These are phyloP conservation scores for Umbelopsis sp. DNA, from an alignment of 192 early-diverging fungal species.

Conservation along the genomic window DNA sequence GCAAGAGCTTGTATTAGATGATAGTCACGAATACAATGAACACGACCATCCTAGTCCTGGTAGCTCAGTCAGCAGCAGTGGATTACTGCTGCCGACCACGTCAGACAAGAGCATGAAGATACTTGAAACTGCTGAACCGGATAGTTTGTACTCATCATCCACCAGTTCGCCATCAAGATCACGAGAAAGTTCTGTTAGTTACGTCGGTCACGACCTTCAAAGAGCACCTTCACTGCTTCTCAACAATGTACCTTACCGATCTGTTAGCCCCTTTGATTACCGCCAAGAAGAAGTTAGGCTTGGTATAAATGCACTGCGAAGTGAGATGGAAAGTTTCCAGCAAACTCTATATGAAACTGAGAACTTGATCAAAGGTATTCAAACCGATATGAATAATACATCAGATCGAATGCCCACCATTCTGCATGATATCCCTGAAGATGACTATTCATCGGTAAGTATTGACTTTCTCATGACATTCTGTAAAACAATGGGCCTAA, in stretches of 20 bases:
- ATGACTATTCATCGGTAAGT: constrained; percentile 32
- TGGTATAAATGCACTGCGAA: background rate
- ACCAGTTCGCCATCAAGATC: background rate
- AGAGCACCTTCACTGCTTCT: constrained; percentile 18
- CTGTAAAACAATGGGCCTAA: background rate
- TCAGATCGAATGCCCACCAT: constrained; percentile 20
- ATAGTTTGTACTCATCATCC: background rate
- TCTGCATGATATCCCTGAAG: constrained; percentile 37
- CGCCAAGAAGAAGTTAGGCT: constrained; percentile 17
- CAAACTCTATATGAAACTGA: constrained; percentile 20
- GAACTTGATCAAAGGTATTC: constrained; percentile 21
- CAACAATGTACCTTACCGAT: constrained; percentile 24
- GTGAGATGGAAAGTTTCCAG: constrained; percentile 18
- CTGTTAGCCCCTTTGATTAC: constrained; percentile 29
- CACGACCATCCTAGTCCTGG: background rate
- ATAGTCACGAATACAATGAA: background rate
- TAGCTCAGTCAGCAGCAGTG: background rate
- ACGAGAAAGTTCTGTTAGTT: background rate
- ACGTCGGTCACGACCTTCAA: background rate
- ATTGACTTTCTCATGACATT: no score
- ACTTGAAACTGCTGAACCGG: background rate
- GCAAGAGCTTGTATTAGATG: constrained; percentile 2
- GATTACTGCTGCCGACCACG: background rate
- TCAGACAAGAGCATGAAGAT: background rate
- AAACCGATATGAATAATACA: constrained; percentile 30